A percentile compares a stretch with the other conserved stretches of the same genome.
Evolutionary conservation across 257 asterid species (phyloP).

Genomic region (Gynochthodes officinalis): DNA sequence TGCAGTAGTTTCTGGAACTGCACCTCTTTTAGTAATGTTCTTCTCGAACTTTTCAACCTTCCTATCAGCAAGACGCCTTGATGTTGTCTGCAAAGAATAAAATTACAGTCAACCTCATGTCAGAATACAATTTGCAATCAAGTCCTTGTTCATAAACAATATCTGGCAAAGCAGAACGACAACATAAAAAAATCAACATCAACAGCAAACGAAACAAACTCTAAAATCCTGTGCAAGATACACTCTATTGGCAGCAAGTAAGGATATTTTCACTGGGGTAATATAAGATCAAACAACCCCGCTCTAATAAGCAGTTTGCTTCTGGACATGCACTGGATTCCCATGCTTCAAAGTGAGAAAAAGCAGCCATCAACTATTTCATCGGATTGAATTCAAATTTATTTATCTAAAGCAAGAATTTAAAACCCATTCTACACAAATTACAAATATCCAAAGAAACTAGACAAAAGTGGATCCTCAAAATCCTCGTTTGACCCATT

Average conservation of each 20-base stretch:
- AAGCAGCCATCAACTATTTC: neutral
- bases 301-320: neutral
- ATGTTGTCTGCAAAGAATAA: constrained; percentile 58
- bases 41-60: constrained; percentile 87
- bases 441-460: neutral
- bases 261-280: no score
- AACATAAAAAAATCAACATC: neutral
- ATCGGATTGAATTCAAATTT: neutral
- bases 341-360: neutral
- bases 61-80: constrained; percentile 87
- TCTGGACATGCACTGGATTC: neutral
- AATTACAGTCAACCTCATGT: neutral
- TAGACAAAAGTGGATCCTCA: neutral
- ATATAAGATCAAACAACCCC: neutral
- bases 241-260: neutral
- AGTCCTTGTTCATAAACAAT: neutral
- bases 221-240: neutral
- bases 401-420: neutral
- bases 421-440: neutral
- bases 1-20: constrained; percentile 63
- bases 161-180: neutral
- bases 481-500: neutral
- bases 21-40: constrained; percentile 83
- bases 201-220: neutral
- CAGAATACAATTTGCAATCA: neutral